These are phyloP conservation scores for Tritrichomonas foetus DNA, from an alignment of 208 protist genomes.

Conservation along the genomic window DNA sequence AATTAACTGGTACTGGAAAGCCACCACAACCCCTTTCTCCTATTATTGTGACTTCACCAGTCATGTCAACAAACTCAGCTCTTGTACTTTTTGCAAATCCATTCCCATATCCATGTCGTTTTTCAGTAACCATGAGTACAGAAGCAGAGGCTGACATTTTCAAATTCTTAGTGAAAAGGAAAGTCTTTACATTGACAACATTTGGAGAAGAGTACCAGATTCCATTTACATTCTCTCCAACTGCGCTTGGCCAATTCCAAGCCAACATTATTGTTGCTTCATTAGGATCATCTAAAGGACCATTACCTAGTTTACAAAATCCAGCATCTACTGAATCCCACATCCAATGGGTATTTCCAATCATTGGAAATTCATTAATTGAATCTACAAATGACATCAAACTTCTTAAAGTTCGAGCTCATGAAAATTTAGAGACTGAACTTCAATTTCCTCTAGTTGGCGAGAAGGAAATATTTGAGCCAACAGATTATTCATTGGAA, in stretches of 20 bases:
- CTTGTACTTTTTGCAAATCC: not conserved
- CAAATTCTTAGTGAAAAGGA: slow-evolving; percentile 21
- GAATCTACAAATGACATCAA: not conserved
- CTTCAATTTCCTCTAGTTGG: not conserved
- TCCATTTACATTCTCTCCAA: not conserved
- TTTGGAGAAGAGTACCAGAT: slow-evolving; percentile 35
- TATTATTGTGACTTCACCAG: not conserved
- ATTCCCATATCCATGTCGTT: slow-evolving; percentile 8
- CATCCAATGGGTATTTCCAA: not conserved
- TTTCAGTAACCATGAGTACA: not conserved
- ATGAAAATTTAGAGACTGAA: not conserved
- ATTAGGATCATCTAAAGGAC: not conserved
- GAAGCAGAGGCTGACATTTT: not conserved
- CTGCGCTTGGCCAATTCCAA: not conserved
- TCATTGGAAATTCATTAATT: not conserved
- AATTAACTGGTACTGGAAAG: not conserved
- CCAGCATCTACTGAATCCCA: no score
- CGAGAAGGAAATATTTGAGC: not conserved
- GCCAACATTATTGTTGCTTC: not conserved
- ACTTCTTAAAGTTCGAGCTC: not conserved
- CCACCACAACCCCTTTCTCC: not conserved
- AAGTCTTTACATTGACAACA: not conserved
- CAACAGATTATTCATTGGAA: not conserved
- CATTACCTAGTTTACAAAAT: not conserved
- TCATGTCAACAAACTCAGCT: not conserved